Base-by-base conservation (phyloP, 768 basidiomycete genomes). In the Wakefieldia striispora region DNA sequence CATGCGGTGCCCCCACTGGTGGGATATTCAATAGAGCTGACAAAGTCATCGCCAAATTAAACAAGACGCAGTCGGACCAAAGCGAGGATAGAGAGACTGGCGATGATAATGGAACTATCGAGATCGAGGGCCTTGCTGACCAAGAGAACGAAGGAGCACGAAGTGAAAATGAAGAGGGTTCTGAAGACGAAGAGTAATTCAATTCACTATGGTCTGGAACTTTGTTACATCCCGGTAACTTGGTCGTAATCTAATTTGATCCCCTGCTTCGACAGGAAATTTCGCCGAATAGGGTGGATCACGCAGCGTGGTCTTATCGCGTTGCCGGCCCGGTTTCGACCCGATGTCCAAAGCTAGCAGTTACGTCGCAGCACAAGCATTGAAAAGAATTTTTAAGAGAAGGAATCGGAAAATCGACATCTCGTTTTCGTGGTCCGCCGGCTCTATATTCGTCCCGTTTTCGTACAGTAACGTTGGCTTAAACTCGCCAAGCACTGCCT, bases 21-120 rank as follows among this genome's bases (percentile, higher is more conserved):
- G 97, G 95, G 2, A 95, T 98, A 57, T 99, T 98, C 77, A 98
- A 98, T 68, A 80, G 89, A 43, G 95, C 88, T 40, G 94, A 89
- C 57, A 97, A 97, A 72, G 81, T 98, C 46, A 80, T 99, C 37
- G 86, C 87, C 55, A 95, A 89, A 75, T 69, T 90, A 70, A 83
- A 86, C 65, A 86, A 86, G 70, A 84, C 80, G 68, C 76, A 80
- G 63, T 74, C 81, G 66, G 77, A 78, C 45, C 77, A 73, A 19
- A 67, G 59, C 19, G 82, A 79, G 40, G 78, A 71, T 35, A 75
- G 68, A 41, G 77, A 69, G 19, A 70, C 70, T 23, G 72, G 66
- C 24, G 68, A 70, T 34, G 69, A 71, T 26, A 63, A 64, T 48
- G 73, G 60, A 46, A 66, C 66, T 9, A 69, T 85, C 50, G 74